Conservation (phyloP, 2,329 filamentous ascomycete genomes). For the Magnaporthiopsis rhizophila region DNA sequence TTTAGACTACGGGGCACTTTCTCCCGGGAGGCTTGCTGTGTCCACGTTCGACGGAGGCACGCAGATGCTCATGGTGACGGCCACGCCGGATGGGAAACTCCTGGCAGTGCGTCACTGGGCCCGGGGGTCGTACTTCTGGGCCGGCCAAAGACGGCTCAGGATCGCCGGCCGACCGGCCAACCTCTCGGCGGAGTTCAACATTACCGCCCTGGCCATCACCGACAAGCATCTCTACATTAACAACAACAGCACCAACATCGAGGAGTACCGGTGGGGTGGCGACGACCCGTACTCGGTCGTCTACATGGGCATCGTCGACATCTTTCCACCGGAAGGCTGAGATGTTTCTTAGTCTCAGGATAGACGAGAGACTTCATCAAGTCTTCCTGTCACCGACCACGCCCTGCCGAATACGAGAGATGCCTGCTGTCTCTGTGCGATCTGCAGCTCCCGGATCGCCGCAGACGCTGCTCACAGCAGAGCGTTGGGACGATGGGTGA, state of each 20-base stretch:
- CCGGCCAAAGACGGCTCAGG: background rate
- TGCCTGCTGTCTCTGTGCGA: background rate
- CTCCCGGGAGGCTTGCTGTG: background rate
- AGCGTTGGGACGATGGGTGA: background rate
- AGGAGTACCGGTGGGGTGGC: background rate
- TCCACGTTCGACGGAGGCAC: background rate
- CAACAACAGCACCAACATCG: background rate
- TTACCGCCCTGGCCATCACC: background rate
- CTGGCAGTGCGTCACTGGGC: background rate
- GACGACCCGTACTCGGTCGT: background rate
- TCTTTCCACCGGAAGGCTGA: background rate
- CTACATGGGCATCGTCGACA: background rate
- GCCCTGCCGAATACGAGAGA: background rate
- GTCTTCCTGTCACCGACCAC: background rate
- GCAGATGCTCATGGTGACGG: background rate
- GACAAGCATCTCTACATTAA: background rate
- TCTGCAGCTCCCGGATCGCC: background rate
- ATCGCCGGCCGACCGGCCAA: background rate
- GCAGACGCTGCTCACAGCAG: background rate
- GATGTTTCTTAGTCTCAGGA: background rate
- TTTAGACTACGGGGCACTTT: background rate
- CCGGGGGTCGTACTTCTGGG: background rate
- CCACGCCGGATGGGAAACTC: background rate
- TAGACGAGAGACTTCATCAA: background rate
- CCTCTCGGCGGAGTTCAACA: background rate